Conservation (phyloP, 163 green algal genomes). For the Scenedesmus sp. region DNA sequence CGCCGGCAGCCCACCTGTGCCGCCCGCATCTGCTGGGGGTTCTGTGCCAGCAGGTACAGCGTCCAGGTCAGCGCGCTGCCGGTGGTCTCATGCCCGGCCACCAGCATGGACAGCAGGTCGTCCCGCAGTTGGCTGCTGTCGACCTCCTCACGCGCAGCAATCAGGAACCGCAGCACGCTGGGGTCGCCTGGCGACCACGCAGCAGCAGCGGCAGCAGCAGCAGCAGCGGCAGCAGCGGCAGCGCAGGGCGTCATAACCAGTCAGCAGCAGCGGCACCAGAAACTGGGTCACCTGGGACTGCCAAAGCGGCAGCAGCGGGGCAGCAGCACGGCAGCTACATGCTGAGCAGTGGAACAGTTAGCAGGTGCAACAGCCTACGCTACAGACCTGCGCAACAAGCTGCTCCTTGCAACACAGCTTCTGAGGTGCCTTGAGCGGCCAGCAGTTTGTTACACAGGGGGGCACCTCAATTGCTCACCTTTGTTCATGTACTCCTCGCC, state of each 20-base stretch:
- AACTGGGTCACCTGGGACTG: neutral
- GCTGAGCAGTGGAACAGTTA: too few species aligned
- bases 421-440: too few species aligned
- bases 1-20: conserved; percentile 62
- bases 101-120: conserved; percentile 98
- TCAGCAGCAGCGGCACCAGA: neutral
- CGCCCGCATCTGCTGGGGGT: conserved; percentile 88
- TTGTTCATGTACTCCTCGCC: conserved; percentile 94
- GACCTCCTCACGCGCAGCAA: conserved; percentile 74
- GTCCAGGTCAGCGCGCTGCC: conserved; percentile 97
- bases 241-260: neutral
- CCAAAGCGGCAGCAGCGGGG: neutral
- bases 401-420: too few species aligned
- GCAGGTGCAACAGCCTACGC: too few species aligned
- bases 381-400: too few species aligned
- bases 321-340: neutral
- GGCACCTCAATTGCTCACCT: too few species aligned
- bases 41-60: conserved; percentile 91
- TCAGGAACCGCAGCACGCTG: conserved; percentile 95
- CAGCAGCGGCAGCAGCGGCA: neutral
- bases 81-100: conserved; percentile 99
- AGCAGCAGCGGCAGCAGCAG: neutral
- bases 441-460: too few species aligned
- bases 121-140: conserved; percentile 89
- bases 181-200: conserved; percentile 76